phyloP scores from a whole-genome alignment of 768 basidiomycete genomes.

The Hygrocybe coccinea region DNA sequence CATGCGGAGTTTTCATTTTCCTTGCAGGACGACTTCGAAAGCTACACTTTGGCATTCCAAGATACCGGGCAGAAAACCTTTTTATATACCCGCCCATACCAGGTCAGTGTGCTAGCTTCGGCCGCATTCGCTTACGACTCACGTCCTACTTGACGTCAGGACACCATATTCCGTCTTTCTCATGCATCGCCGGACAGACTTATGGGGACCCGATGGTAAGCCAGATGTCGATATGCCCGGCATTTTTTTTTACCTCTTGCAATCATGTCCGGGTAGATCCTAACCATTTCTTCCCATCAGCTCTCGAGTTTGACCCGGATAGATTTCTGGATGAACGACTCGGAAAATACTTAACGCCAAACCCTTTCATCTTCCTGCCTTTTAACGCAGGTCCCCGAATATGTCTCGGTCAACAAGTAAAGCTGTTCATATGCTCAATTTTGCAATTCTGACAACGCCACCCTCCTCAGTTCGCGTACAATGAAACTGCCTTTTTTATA shows the following conservation, averaged over 20 bases:
- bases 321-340: slow-evolving; percentile 61
- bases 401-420: slow-evolving; percentile 47
- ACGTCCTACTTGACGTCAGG: slow-evolving; percentile 21
- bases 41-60: slow-evolving; percentile 26
- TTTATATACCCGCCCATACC: slow-evolving; percentile 39
- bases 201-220: slow-evolving; percentile 66
- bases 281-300: slow-evolving; percentile 24
- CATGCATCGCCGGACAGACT: slow-evolving; percentile 58
- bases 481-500: slow-evolving; percentile 61
- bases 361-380: slow-evolving; percentile 54
- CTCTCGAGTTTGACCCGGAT: slow-evolving; percentile 58
- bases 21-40: slow-evolving; percentile 18
- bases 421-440: not conserved
- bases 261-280: no score
- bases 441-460: no score
- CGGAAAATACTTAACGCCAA: slow-evolving; percentile 49
- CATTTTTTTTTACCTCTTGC: no score
- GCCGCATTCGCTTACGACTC: not conserved
- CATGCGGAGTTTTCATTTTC: not conserved
- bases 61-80: slow-evolving; percentile 31
- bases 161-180: slow-evolving; percentile 44
- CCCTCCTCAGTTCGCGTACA: slow-evolving; percentile 55
- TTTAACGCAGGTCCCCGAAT: slow-evolving; percentile 51
- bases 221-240: no score
- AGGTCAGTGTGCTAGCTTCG: slow-evolving; percentile 14